These are phyloP conservation scores for Penicillium salamii DNA, from an alignment of 495 filamentous ascomycete species.

Conservation along the genomic window DNA sequence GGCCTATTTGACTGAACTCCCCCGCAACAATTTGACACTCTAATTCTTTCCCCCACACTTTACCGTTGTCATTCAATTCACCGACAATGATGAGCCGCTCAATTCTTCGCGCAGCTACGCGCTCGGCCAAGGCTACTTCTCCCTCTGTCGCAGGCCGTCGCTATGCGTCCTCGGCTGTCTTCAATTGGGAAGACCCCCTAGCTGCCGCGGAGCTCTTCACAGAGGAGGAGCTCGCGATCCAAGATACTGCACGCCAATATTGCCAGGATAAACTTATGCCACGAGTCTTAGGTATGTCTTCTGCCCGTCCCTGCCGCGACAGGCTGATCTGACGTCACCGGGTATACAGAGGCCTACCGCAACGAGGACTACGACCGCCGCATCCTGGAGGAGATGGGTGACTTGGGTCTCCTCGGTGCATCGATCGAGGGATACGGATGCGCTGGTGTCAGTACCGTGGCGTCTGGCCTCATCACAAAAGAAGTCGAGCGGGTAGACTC, in stretches of 20 bases:
- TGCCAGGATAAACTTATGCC: conserved; percentile 87
- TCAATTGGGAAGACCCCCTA: conserved; percentile 93
- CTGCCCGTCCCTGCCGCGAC: not conserved
- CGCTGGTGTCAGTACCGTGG: conserved; percentile 89
- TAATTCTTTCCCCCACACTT: conserved; percentile 5
- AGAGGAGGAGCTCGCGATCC: conserved; percentile 85
- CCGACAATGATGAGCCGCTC: conserved; percentile 35
- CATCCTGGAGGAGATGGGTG: conserved; percentile 94
- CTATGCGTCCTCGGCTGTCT: conserved; percentile 55
- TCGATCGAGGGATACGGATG: conserved; percentile 92
- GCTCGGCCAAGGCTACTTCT: conserved; percentile 27
- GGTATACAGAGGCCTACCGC: conserved; percentile 80
- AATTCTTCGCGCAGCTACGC: conserved; percentile 35
- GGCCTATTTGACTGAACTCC: conserved; percentile 30
- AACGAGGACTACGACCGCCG: conserved; percentile 87
- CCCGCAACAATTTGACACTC: conserved; percentile 19
- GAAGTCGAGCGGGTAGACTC: conserved; percentile 96
- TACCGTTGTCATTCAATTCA: not conserved
- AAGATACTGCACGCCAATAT: conserved; percentile 85
- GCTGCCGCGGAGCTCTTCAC: conserved; percentile 69
- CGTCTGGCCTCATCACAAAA: conserved; percentile 88
- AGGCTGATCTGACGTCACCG: conserved; percentile 1
- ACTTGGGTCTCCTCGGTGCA: conserved; percentile 85
- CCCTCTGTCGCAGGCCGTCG: conserved; percentile 28
- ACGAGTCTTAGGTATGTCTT: conserved; percentile 74